phyloP scores from a whole-genome alignment of 2,329 filamentous ascomycete genomes.

The Cladosporium sphaerospermum region DNA sequence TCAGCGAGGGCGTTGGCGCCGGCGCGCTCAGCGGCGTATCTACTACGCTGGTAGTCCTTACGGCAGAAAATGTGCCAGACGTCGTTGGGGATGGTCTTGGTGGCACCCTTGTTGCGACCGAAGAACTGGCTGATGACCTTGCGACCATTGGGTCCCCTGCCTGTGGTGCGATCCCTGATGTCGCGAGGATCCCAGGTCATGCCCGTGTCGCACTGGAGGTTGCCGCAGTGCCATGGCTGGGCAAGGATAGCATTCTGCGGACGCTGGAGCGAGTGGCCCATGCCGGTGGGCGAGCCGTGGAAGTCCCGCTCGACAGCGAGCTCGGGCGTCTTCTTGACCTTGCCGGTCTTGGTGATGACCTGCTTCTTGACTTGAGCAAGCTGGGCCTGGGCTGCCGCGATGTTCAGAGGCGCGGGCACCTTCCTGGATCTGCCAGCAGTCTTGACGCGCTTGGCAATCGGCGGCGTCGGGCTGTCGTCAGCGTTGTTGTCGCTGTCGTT shows the following conservation, averaged over 20 bases:
- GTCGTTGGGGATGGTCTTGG: constrained; percentile 59
- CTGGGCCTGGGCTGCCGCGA: not conserved
- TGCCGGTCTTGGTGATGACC: constrained; percentile 10
- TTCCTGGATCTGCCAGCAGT: not conserved
- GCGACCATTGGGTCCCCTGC: constrained; percentile 33
- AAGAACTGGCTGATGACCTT: constrained; percentile 79
- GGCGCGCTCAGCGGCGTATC: constrained; percentile 20
- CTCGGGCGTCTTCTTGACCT: constrained; percentile 11
- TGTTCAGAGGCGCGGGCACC: not conserved
- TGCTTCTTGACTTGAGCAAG: not conserved
- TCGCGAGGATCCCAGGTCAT: constrained; percentile 18
- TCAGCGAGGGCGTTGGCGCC: not conserved
- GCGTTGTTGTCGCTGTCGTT: not conserved
- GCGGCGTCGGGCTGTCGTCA: not conserved
- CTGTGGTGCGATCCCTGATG: constrained; percentile 4
- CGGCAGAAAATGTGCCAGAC: constrained; percentile 74
- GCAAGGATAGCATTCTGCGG: constrained; percentile 4
- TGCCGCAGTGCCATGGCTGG: constrained; percentile 18
- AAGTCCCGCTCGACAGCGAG: constrained; percentile 5
- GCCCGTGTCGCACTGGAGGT: constrained; percentile 17
- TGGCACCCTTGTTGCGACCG: constrained; percentile 74
- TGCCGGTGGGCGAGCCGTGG: constrained; percentile 1
- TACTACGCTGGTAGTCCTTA: constrained; percentile 69
- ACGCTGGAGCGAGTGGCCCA: constrained; percentile 6
- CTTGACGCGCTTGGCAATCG: not conserved